Conservation (phyloP, 495 filamentous ascomycete genomes). For the Penicillium crystallinum region DNA sequence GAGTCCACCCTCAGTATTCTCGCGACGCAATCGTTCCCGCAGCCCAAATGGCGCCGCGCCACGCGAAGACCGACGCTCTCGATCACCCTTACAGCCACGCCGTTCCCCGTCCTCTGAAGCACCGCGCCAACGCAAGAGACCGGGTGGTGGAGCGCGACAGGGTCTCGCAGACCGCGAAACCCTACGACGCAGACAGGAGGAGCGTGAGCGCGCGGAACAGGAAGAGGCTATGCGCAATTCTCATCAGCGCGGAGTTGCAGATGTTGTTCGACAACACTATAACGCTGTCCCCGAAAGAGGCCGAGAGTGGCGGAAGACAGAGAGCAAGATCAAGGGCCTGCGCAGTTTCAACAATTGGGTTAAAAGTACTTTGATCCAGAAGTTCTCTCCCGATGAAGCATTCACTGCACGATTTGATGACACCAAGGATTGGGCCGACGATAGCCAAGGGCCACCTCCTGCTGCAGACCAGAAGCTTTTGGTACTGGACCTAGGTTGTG, state of each 20-base stretch:
- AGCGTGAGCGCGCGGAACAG: slow-evolving; percentile 56
- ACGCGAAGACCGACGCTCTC: slow-evolving; percentile 32
- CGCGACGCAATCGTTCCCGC: slow-evolving; percentile 36
- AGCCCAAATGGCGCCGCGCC: slow-evolving; percentile 22
- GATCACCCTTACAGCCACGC: slow-evolving; percentile 33
- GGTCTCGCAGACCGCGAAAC: slow-evolving; percentile 63
- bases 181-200: slow-evolving; percentile 59
- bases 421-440: slow-evolving; percentile 48
- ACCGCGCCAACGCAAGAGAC: slow-evolving; percentile 74
- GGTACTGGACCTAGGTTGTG: slow-evolving; percentile 91
- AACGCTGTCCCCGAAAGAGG: slow-evolving; percentile 87
- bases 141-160: slow-evolving; percentile 75
- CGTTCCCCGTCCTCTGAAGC: slow-evolving; percentile 40
- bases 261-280: slow-evolving; percentile 89
- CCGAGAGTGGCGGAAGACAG: slow-evolving; percentile 88
- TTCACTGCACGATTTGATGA: slow-evolving; percentile 40
- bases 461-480: slow-evolving; percentile 51
- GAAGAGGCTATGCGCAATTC: slow-evolving; percentile 46
- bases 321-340: slow-evolving; percentile 88
- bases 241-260: slow-evolving; percentile 58
- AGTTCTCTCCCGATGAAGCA: slow-evolving; percentile 83
- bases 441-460: slow-evolving; percentile 40
- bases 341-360: slow-evolving; percentile 98
- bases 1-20: slow-evolving; percentile 38
- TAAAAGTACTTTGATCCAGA: slow-evolving; percentile 94